Conservation (phyloP, 495 filamentous ascomycete species). For the Astrothelium macrocarpum region DNA sequence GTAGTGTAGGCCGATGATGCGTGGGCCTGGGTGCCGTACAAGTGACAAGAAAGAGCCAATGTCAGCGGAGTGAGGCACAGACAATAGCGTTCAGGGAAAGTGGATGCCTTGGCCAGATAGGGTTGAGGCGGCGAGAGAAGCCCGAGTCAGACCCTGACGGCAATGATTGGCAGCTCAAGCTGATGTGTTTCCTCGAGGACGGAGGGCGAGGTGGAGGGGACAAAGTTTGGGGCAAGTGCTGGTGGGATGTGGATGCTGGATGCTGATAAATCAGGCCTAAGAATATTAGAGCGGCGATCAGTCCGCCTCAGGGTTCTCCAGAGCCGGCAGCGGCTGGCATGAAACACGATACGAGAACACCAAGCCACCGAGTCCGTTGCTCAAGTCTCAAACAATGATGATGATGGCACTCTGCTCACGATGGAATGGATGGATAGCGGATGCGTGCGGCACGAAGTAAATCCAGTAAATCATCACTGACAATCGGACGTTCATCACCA, state of each 20-base stretch:
- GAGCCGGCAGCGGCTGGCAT: background rate
- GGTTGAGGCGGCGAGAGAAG: background rate
- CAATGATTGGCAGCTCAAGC: too few species aligned
- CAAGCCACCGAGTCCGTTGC: too few species aligned
- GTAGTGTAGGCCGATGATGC: background rate
- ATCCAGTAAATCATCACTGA: too few species aligned
- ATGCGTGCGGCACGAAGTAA: background rate
- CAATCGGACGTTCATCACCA: too few species aligned
- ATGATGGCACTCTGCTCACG: slow-evolving; percentile 7
- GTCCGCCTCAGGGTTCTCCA: background rate
- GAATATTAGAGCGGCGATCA: background rate
- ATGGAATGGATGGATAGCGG: background rate
- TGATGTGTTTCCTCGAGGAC: too few species aligned
- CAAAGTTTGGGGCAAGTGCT: background rate
- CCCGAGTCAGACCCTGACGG: too few species aligned
- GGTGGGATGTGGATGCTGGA: background rate
- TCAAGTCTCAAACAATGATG: slow-evolving; percentile 10
- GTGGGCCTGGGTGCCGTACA: background rate
- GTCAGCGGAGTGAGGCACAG: background rate
- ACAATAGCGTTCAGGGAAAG: background rate
- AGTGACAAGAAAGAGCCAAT: background rate
- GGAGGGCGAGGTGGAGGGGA: background rate
- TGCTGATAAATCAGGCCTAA: slow-evolving; percentile 4
- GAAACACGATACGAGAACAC: background rate
- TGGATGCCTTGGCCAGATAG: background rate